Evolutionary conservation across 768 basidiomycete genomes (phyloP), one percentile per base, ranked within the genome.

Genomic region (Boletus rufocinnamomeus): DNA sequence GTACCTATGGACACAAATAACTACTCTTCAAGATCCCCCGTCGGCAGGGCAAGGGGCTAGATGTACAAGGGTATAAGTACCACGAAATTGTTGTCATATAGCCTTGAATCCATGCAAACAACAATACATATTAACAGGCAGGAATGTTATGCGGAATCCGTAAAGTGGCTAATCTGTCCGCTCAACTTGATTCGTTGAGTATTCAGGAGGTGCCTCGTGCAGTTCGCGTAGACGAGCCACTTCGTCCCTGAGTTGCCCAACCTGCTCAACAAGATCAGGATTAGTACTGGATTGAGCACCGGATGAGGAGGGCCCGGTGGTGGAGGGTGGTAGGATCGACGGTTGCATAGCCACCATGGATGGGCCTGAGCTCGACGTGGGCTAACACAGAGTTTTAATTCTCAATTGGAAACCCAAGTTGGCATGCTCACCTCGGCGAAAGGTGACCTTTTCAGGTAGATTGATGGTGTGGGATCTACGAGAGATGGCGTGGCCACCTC

Each of bases 151-250:
- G 5, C 23, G 6, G 19, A 7, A 4, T n/a, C 34, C 13, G 3
- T 10, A 2, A n/a, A 40, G 32, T 2, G 13, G 9, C 25, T 9
- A 7, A 8, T n/a, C 37, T 2, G 37, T 40, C n/a, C 1, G 6
- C 4, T 11, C 41, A 43, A 6, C 6, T 43, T 21, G 17, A 6
- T 21, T 13, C n/a, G 11, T 43, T 17, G 41, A 43, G 32, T 46
- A 46, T 38, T 25, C 27, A 9, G 54, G 28, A 16, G 54, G 44
- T 28, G 25, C 23, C n/a, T 58, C 45, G 0, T 50, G 50, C 14
- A 46, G 2, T 6, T 38, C 16, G 14, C 59, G 57, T 4, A 66
- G 56, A 32, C 58, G 61, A 25, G 58, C 54, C 2, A 66, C 56
- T 38, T 63, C 65, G 1, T 30, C 54, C 34, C 51, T 46, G 1